Conservation (phyloP, 2,329 filamentous ascomycete species). For the Clonostachys solani region DNA sequence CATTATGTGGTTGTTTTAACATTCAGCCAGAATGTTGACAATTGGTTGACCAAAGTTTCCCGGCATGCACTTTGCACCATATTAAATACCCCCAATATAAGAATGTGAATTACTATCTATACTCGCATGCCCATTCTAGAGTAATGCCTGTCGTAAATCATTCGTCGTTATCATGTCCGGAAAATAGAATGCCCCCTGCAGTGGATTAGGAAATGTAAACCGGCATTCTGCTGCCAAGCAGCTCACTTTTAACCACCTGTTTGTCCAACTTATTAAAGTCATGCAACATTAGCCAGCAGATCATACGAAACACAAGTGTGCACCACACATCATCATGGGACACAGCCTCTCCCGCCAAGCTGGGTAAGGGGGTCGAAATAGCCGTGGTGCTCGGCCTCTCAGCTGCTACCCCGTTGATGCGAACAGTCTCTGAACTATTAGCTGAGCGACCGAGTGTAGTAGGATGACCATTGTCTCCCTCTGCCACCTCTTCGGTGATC, state of each 20-base stretch:
- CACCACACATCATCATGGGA: slow-evolving; percentile 46
- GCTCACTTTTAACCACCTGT: slow-evolving; percentile 47
- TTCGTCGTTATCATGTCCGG: too few species aligned
- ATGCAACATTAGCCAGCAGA: slow-evolving; percentile 54
- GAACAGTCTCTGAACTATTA: not conserved
- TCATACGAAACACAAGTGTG: slow-evolving; percentile 50
- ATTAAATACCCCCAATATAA: too few species aligned
- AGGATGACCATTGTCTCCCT: slow-evolving; percentile 2
- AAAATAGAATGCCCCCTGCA: too few species aligned
- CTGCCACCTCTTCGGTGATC: not conserved
- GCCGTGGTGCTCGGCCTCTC: too few species aligned
- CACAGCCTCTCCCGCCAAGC: slow-evolving; percentile 9
- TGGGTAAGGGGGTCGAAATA: not conserved
- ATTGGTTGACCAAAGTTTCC: too few species aligned
- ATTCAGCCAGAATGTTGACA: too few species aligned
- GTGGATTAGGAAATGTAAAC: slow-evolving; percentile 41
- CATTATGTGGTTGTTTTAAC: too few species aligned
- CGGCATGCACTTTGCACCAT: too few species aligned
- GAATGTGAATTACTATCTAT: too few species aligned
- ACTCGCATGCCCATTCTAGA: too few species aligned
- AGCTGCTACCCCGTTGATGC: not conserved
- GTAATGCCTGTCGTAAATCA: too few species aligned
- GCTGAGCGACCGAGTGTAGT: not conserved
- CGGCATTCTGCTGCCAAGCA: slow-evolving; percentile 49
- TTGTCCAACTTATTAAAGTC: slow-evolving; percentile 52